phyloP scores from a whole-genome alignment of 2,329 filamentous ascomycete species.

The Thermothelomyces thermophilus region DNA sequence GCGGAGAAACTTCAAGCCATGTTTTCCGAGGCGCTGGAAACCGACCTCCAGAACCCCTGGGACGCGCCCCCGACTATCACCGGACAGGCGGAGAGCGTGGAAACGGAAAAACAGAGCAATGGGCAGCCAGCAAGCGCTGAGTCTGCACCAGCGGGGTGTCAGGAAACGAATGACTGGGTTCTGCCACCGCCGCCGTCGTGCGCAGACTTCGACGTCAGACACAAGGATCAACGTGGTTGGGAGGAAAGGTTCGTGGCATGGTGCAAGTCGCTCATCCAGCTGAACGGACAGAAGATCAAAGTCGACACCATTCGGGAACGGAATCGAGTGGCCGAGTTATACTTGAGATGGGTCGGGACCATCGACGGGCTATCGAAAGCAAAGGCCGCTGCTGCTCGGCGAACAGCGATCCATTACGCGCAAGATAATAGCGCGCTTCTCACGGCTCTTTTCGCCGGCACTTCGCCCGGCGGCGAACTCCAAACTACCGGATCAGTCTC shows the following conservation, averaged over 20 bases:
- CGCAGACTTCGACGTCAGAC: slow-evolving; percentile 7
- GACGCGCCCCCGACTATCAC: background rate
- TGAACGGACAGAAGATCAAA: slow-evolving; percentile 15
- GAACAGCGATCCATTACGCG: slow-evolving; percentile 12
- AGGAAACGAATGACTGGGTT: slow-evolving; percentile 7
- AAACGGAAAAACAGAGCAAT: slow-evolving; percentile 1
- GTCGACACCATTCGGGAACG: slow-evolving; percentile 2
- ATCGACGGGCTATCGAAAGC: slow-evolving; percentile 14
- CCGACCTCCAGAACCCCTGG: background rate
- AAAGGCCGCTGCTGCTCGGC: slow-evolving; percentile 12
- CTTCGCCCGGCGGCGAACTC: background rate
- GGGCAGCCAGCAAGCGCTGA: slow-evolving; percentile 1
- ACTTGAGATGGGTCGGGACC: slow-evolving; percentile 15
- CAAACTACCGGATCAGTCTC: background rate
- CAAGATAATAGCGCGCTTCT: slow-evolving; percentile 6
- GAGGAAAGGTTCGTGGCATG: slow-evolving; percentile 16
- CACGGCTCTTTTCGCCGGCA: background rate
- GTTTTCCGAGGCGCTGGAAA: slow-evolving; percentile 1
- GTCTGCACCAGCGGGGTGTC: background rate
- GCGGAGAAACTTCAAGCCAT: slow-evolving; percentile 7
- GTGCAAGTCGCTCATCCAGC: slow-evolving; percentile 14
- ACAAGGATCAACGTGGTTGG: slow-evolving; percentile 16
- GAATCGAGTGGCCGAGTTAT: slow-evolving; percentile 8
- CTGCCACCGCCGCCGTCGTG: background rate
- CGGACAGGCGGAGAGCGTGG: background rate